Evolutionary conservation across 768 basidiomycete genomes (phyloP), one percentile per base, ranked within the genome.

Genomic region (Tephrocybe sp.): DNA sequence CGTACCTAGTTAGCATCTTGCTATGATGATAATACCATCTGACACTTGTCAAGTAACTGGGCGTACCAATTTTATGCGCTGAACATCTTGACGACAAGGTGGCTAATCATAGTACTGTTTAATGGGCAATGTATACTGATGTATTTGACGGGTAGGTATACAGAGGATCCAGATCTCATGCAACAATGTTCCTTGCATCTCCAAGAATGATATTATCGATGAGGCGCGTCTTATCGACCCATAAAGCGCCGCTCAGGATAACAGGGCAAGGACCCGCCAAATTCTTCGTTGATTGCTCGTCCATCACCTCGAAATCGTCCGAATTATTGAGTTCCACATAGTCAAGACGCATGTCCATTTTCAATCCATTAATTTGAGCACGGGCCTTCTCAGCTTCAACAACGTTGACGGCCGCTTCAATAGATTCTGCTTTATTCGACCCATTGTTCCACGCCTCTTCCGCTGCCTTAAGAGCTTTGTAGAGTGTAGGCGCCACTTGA

Each of bases 161-260:
- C 27, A n/a, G 27, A 29, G 27, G 11, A 29, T 29, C 11, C 4
- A 29, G 30, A 50, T 29, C 40, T 57, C 59, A 68, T 41, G 53
- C 59, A 34, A 79, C 45, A 46, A 78, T 68, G 18, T 55, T 64
- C 37, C 53, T 61, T 8, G 60, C 53, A 57, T 80, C 72, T 8
- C 84, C 92, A 1, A 97, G 65, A 36, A 97, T 70, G 44, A 97
- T 66, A 64, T 98, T 99, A 68, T 99, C 95, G 36, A 99, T 97
- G 57, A 99, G 65, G 56, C 94, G 77, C 33, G 94, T 97, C 62
- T 76, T 78, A 33, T 91, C 91, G 2, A 94, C 79, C 79, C 86
- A 88, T 54, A 94, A 60, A 23, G 91, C 93, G 2, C 92, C 94
- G 53, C 92, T 95, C 43, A 97, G 58, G 18, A 97, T 80, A 24